A percentile compares a stretch with the other conserved stretches of the same genome.
These are phyloP conservation scores for Chaetomiaceae sp. DNA, from an alignment of 2,329 filamentous ascomycete species.

Conservation along the genomic window DNA sequence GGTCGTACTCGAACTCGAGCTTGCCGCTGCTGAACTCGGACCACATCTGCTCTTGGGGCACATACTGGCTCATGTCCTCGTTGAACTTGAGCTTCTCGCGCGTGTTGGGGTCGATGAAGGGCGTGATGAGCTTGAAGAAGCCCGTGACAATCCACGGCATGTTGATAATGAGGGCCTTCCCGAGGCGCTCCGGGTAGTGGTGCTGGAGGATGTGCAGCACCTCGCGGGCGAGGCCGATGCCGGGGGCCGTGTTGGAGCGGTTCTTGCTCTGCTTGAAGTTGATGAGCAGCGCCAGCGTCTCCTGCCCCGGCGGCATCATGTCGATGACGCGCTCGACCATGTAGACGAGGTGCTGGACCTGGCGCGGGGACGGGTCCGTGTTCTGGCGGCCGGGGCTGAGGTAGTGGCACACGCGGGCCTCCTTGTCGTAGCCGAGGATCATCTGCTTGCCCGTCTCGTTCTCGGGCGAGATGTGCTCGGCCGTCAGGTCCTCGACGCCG, in stretches of 20 bases:
- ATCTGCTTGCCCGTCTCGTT: constrained; percentile 97
- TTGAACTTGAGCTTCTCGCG: constrained; percentile 97
- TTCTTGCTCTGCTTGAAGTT: constrained; percentile 81
- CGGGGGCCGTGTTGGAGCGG: constrained; percentile 68
- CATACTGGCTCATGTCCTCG: constrained; percentile 78
- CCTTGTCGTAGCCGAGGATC: constrained; percentile 79
- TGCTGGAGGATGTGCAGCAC: constrained; percentile 89
- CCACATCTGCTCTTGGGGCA: constrained; percentile 79
- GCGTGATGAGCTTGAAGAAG: constrained; percentile 94
- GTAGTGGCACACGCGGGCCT: constrained; percentile 84
- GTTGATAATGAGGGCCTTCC: constrained; percentile 84
- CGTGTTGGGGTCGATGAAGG: constrained; percentile 94
- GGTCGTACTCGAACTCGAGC: constrained; percentile 88
- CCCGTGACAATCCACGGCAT: constrained; percentile 86
- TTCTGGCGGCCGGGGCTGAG: constrained; percentile 88
- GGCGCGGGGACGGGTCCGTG: constrained; percentile 77
- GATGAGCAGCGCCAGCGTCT: constrained; percentile 81
- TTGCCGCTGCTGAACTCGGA: constrained; percentile 66
- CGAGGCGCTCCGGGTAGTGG: constrained; percentile 90
- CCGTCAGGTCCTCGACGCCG: constrained; percentile 70
- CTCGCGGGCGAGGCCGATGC: constrained; percentile 71
- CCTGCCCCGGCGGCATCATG: constrained; percentile 79
- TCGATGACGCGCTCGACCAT: constrained; percentile 92
- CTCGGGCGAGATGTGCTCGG: constrained; percentile 86
- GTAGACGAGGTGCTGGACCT: constrained; percentile 90